Conservation (phyloP, 2,329 filamentous ascomycete genomes). For the Macrophomina tecta region DNA sequence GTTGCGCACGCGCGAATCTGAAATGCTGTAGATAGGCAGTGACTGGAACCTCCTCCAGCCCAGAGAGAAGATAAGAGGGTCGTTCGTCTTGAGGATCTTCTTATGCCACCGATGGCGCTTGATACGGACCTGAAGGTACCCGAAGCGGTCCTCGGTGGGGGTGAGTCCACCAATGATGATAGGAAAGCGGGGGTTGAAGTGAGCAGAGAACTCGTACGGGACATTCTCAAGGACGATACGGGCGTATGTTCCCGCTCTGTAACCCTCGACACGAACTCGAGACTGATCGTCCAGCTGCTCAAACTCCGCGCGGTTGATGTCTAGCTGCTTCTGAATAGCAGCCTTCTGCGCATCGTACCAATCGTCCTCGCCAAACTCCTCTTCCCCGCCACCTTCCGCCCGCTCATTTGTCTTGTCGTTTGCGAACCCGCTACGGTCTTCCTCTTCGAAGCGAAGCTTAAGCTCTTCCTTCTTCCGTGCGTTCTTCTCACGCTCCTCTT, state of each 20-base stretch:
- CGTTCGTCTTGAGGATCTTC: conserved; percentile 97
- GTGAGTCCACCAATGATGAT: conserved; percentile 91
- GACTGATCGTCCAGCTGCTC: conserved; percentile 84
- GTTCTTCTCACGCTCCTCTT: conserved; percentile 88
- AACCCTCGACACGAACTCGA: conserved; percentile 84
- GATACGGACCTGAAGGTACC: conserved; percentile 93
- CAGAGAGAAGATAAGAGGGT: conserved; percentile 94
- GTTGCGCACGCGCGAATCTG: conserved; percentile 90
- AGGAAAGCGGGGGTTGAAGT: conserved; percentile 82
- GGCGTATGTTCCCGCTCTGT: conserved; percentile 89
- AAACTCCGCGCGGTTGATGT: conserved; percentile 96
- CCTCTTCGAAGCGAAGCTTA: conserved; percentile 92
- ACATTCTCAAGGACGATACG: conserved; percentile 89
- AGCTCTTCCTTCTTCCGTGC: conserved; percentile 93
- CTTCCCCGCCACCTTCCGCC: conserved; percentile 69
- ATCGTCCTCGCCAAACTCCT: conserved; percentile 93
- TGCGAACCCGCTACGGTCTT: conserved; percentile 94
- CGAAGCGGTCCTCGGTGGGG: conserved; percentile 92
- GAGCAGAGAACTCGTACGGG: conserved; percentile 84
- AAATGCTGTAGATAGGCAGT: conserved; percentile 91
- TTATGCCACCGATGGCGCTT: conserved; percentile 99
- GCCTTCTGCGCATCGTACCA: conserved; percentile 99
- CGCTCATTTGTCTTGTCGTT: conserved; percentile 84
- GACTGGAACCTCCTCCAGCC: conserved; percentile 96
- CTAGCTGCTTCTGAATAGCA: conserved; percentile 89